Base-by-base conservation (phyloP, 352 stramenopile species). In the Globisporangium barbulae region DNA sequence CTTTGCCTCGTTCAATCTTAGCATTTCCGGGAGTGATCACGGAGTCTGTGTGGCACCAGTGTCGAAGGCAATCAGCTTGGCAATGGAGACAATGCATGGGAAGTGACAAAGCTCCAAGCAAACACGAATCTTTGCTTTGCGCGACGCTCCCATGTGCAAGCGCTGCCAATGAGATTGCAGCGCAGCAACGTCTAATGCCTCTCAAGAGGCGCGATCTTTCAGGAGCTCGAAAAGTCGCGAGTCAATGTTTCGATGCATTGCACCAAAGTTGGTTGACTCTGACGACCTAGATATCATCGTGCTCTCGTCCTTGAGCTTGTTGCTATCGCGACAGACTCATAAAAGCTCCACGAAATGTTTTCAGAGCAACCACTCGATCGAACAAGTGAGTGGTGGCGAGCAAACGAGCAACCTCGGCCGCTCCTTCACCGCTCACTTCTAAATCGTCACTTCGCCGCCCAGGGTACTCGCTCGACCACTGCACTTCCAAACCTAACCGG, bases 381-480 rank as follows among this genome's bases (percentile, higher is more conserved):
- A 25, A 53, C 33, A 28, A 44, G 42, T 22, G 42, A 62, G 56
- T 54, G 56, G 56, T 45, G 42, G 42, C 3, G 56, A 33, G 42
- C 21, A 53, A 30, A 28, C 41, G 15, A 39, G 19, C 41, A 10
- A 17, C 19, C 9, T 54, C 28, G 10, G 21, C 17, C 25, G 44
- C 19, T 52, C 56, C 25, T 12, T 54, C 28, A 21, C 8, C 28
- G 37, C 25, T 62, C 56, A 62, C 28, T 62, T 62, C 19, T 5
- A 28, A 62, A 62, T 62, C 56, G 39, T 41, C 56, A 52, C 28
- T 6, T 44, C 42, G 56, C 21, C 10, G 56, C 42, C 6, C 31
- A 47, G 9, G 12, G 31, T 33, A 2, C 6, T 47, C 53, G 19
- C 31, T 22, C 31, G 21, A 57, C 50, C 33, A 9, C 53, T 33